Percentiles rank a stretch among this genome's conserved stretches.
phyloP scores from a whole-genome alignment of 2,329 filamentous ascomycete genomes.

The Teratosphaeria nubilosa region DNA sequence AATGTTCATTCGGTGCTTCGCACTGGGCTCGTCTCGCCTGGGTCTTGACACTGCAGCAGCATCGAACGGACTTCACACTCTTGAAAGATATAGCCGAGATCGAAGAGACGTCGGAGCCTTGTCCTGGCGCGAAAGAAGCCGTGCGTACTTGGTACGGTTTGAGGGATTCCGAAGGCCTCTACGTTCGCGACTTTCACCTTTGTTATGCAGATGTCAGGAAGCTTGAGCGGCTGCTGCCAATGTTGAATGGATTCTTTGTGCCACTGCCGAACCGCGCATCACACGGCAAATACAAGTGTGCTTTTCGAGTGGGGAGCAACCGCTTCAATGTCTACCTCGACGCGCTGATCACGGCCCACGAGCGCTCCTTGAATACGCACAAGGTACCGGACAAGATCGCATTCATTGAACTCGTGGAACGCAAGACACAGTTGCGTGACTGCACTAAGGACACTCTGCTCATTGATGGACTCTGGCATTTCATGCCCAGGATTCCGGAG shows the following conservation, averaged over 20 bases:
- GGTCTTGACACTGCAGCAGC: slow-evolving; percentile 65
- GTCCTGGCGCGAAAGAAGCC: slow-evolving; percentile 49
- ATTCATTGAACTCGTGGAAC: slow-evolving; percentile 55
- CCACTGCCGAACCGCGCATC: slow-evolving; percentile 36
- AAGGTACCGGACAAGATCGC: slow-evolving; percentile 45
- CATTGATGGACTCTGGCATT: slow-evolving; percentile 61
- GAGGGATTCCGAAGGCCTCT: slow-evolving; percentile 55
- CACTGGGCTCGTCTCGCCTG: slow-evolving; percentile 80
- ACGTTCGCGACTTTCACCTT: slow-evolving; percentile 61
- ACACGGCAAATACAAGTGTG: slow-evolving; percentile 50
- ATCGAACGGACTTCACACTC: slow-evolving; percentile 54
- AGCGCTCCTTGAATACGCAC: slow-evolving; percentile 27
- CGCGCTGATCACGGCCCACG: slow-evolving; percentile 44
- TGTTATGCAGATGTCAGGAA: slow-evolving; percentile 66
- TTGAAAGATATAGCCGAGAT: slow-evolving; percentile 60
- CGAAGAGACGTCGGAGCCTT: slow-evolving; percentile 42
- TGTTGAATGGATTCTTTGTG: slow-evolving; percentile 56
- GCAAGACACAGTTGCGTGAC: slow-evolving; percentile 48
- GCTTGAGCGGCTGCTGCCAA: slow-evolving; percentile 63
- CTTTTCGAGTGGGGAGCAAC: slow-evolving; percentile 53
- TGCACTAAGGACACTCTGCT: slow-evolving; percentile 57
- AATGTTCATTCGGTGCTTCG: slow-evolving; percentile 65
- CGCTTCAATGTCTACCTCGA: slow-evolving; percentile 50
- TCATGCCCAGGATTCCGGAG: slow-evolving; percentile 57
- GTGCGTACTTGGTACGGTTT: slow-evolving; percentile 67